Conservation (phyloP, 2,329 filamentous ascomycete genomes). For the Arthrobotrys sphaeroides region DNA sequence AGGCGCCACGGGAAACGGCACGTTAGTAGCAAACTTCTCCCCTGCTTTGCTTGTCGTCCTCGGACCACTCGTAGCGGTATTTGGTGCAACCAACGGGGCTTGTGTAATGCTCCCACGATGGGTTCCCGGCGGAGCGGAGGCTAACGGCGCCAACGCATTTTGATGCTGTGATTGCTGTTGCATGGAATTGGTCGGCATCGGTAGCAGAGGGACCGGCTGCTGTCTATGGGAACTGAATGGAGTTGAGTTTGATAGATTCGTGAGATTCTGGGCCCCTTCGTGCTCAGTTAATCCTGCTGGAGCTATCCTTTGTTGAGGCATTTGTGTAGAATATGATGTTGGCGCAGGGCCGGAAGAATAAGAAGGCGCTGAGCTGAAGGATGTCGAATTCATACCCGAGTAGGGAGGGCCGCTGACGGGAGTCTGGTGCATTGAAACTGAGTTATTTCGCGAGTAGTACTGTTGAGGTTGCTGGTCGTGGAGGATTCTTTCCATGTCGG, state of each 20-base stretch:
- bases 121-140: conserved; percentile 30
- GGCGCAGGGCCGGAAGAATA: conserved; percentile 45
- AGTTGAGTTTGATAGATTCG: conserved; percentile 46
- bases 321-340: conserved; percentile 46
- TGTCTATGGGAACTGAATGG: conserved; percentile 50
- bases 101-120: conserved; percentile 49
- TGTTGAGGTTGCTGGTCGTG: conserved; percentile 51
- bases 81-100: conserved; percentile 33
- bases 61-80: conserved; percentile 33
- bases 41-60: conserved; percentile 33
- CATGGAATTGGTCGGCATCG: conserved; percentile 51
- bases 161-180: conserved; percentile 50
- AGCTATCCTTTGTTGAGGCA: conserved; percentile 50
- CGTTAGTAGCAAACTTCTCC: conserved; percentile 50
- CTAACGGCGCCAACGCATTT: conserved; percentile 52
- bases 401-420: conserved; percentile 40
- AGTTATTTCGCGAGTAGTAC: conserved; percentile 43
- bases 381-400: conserved; percentile 50
- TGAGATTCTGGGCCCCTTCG: conserved; percentile 46
- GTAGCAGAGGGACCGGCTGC: conserved; percentile 48
- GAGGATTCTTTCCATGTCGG: conserved; percentile 52
- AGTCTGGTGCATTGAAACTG: conserved; percentile 49
- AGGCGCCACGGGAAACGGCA: conserved; percentile 61
- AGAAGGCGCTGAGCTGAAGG: conserved; percentile 45
- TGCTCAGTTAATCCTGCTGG: conserved; percentile 41